Evolutionary conservation across 2,329 filamentous ascomycete genomes (phyloP).

Genomic region (Fusarium marasasianum): DNA sequence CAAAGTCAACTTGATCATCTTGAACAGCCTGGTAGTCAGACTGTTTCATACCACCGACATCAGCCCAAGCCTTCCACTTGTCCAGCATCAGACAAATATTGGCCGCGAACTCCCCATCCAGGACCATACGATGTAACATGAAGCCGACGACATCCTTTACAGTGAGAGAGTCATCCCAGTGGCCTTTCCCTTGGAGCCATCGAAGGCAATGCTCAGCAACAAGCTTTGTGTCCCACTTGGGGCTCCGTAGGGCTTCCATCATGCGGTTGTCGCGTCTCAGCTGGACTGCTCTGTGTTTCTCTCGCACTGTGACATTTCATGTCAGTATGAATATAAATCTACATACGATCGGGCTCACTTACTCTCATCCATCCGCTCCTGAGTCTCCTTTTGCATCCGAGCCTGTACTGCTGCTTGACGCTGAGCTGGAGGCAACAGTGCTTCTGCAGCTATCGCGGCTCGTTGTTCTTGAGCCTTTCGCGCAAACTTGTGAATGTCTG

Average conservation of each 20-base stretch:
- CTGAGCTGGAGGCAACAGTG: conserved; percentile 54
- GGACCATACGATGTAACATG: conserved; percentile 62
- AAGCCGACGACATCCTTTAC: conserved; percentile 56
- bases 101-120: conserved; percentile 55
- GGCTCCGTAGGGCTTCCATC: conserved; percentile 62
- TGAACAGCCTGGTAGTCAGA: conserved; percentile 54
- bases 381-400: conserved; percentile 53
- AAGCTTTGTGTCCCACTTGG: conserved; percentile 60
- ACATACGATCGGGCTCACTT: conserved; percentile 34
- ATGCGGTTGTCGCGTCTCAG: conserved; percentile 57
- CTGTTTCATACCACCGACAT: conserved; percentile 63
- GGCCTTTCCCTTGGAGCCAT: conserved; percentile 53
- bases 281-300: conserved; percentile 49
- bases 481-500: conserved; percentile 46
- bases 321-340: background rate
- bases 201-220: conserved; percentile 56
- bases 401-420: conserved; percentile 53
- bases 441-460: conserved; percentile 55
- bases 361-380: conserved; percentile 59
- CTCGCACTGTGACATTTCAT: conserved; percentile 49
- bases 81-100: conserved; percentile 58
- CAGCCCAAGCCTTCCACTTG: conserved; percentile 63
- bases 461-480: conserved; percentile 53
- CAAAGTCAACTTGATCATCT: conserved; percentile 54
- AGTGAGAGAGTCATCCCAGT: conserved; percentile 38